phyloP scores from a whole-genome alignment of 306 rosid genomes.

The Argentina anserina region DNA sequence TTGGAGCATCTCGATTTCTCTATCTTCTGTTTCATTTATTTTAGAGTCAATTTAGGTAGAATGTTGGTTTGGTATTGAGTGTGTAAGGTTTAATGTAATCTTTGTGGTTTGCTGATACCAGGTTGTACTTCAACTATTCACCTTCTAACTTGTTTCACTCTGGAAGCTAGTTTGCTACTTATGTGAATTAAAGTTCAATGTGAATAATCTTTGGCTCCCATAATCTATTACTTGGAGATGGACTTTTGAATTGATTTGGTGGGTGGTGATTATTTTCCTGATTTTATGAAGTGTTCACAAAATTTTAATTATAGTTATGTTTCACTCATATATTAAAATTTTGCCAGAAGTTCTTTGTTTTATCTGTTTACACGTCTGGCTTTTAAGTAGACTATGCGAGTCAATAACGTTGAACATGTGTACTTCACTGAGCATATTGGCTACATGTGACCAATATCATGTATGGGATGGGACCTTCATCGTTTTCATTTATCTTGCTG shows the following conservation, averaged over 20 bases:
- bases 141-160: neutral
- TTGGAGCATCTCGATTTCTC: neutral
- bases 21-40: neutral
- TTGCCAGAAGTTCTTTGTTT: neutral
- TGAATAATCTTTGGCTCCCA: neutral
- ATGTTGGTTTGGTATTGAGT: neutral
- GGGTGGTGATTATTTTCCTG: neutral
- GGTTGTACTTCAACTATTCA: neutral
- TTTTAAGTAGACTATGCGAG: neutral
- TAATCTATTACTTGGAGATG: neutral
- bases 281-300: neutral
- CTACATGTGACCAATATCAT: conserved; percentile 4
- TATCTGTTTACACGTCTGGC: neutral
- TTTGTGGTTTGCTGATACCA: neutral
- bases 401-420: neutral
- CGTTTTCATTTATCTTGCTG: neutral
- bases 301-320: neutral
- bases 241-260: neutral
- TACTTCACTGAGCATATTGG: neutral
- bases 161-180: neutral
- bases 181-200: neutral
- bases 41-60: neutral
- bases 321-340: neutral
- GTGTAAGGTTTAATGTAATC: neutral
- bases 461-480: neutral